These are phyloP conservation scores for Cordia subcordata DNA, from an alignment of 257 asterid genomes.

Conservation along the genomic window DNA sequence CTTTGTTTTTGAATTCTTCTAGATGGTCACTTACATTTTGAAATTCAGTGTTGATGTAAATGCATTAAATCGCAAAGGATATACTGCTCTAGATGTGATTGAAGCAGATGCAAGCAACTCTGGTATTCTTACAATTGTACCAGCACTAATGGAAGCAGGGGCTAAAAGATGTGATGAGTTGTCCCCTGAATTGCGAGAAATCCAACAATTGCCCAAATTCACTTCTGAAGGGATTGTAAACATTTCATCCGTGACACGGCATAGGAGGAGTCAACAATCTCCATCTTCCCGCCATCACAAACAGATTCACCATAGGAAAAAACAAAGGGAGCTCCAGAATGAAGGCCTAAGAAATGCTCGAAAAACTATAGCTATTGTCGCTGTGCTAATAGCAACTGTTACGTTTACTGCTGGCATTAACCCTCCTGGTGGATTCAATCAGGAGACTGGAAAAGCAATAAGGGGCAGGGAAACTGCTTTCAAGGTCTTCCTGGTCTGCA, in stretches of 20 bases:
- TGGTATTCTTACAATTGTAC: constrained; percentile 35
- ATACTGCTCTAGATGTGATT: constrained; percentile 42
- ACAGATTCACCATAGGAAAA: constrained; percentile 17
- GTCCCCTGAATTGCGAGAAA: constrained; percentile 18
- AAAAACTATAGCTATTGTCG: constrained; percentile 40
- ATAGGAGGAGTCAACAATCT: constrained; percentile 8
- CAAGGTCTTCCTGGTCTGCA: constrained; percentile 41
- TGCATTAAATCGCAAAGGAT: constrained; percentile 33
- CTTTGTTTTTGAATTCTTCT: neutral
- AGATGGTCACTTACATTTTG: constrained; percentile 42
- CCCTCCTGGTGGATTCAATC: constrained; percentile 51
- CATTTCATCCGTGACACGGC: constrained; percentile 3
- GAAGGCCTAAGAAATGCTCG: constrained; percentile 47
- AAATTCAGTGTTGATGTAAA: constrained; percentile 43
- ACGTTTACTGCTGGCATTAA: constrained; percentile 49
- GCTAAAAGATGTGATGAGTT: constrained; percentile 43
- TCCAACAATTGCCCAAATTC: constrained; percentile 11
- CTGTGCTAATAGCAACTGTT: constrained; percentile 42
- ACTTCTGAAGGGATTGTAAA: neutral
- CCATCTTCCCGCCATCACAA: constrained; percentile 14
- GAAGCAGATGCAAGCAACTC: constrained; percentile 48
- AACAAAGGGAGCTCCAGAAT: constrained; percentile 35
- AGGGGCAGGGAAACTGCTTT: constrained; percentile 29
- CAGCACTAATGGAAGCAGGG: constrained; percentile 41
- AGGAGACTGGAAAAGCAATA: constrained; percentile 21